Evolutionary conservation across 2,329 filamentous ascomycete genomes (phyloP).

Genomic region (Nemania sp.): DNA sequence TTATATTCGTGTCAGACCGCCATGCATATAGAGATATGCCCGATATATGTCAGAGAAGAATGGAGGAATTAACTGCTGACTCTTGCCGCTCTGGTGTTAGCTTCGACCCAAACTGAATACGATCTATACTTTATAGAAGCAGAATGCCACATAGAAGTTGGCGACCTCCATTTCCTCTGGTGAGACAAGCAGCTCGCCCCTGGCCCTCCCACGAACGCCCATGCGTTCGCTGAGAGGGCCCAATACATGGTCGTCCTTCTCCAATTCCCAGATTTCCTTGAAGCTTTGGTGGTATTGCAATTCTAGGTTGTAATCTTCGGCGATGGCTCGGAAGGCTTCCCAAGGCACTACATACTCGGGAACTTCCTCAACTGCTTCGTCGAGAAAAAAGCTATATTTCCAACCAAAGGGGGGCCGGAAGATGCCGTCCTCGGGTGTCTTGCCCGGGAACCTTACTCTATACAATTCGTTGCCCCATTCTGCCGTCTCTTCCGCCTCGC

Average conservation of each 20-base stretch:
- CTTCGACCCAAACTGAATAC: background rate
- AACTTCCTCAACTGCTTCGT: slow-evolving; percentile 93
- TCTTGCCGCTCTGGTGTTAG: background rate
- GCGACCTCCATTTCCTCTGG: slow-evolving; percentile 92
- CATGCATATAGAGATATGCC: too few relatives aligned
- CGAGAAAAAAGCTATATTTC: slow-evolving; percentile 96
- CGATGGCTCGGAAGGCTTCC: slow-evolving; percentile 94
- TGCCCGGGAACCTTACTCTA: slow-evolving; percentile 81
- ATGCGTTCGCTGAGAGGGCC: slow-evolving; percentile 92
- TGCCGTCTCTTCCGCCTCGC: slow-evolving; percentile 64
- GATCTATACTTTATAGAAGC: slow-evolving; percentile 86
- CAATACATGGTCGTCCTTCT: slow-evolving; percentile 81
- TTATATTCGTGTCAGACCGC: too few relatives aligned
- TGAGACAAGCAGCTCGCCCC: slow-evolving; percentile 69
- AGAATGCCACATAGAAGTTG: slow-evolving; percentile 90
- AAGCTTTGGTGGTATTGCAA: slow-evolving; percentile 93
- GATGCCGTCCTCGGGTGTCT: slow-evolving; percentile 81
- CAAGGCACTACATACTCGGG: slow-evolving; percentile 98
- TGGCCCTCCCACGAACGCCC: slow-evolving; percentile 77
- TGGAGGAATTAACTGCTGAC: too few relatives aligned
- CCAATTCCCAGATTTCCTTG: slow-evolving; percentile 85
- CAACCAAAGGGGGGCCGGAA: slow-evolving; percentile 96
- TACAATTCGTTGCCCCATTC: slow-evolving; percentile 96
- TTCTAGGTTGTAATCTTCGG: slow-evolving; percentile 96
- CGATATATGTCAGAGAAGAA: too few relatives aligned